phyloP scores from a whole-genome alignment of 352 stramenopile species.

The Pythium pyrilobum region DNA sequence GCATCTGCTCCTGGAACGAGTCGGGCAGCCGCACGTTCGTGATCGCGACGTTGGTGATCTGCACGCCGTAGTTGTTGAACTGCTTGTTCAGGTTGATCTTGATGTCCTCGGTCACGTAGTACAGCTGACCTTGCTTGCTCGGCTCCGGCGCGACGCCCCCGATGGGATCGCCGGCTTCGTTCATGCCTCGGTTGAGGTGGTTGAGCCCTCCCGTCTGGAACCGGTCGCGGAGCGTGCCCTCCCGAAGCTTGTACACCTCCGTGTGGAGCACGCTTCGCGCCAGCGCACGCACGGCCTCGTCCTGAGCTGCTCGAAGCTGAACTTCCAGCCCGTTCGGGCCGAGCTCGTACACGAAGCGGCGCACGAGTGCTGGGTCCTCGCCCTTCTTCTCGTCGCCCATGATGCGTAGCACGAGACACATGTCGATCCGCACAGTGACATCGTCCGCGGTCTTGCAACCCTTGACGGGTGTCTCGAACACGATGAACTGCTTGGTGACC shows the following conservation, averaged over 20 bases:
- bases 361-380: conserved; percentile 80
- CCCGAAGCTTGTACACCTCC: conserved; percentile 79
- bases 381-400: conserved; percentile 80
- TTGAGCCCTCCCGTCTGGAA: conserved; percentile 54
- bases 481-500: conserved; percentile 86
- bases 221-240: conserved; percentile 61
- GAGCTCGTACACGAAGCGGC: conserved; percentile 87
- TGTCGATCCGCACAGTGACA: conserved; percentile 83
- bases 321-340: conserved; percentile 78
- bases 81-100: conserved; percentile 61
- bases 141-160: conserved; percentile 12
- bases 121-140: conserved; percentile 18
- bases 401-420: conserved; percentile 86
- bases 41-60: conserved; percentile 65
- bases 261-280: conserved; percentile 85
- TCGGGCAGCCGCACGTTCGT: conserved; percentile 58
- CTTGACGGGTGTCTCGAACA: conserved; percentile 86
- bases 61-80: conserved; percentile 69
- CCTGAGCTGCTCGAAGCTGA: conserved; percentile 76
- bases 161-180: conserved; percentile 12
- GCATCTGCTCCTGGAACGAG: conserved; percentile 61
- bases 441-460: conserved; percentile 88
- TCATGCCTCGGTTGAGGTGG: conserved; percentile 11
- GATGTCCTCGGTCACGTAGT: conserved; percentile 61
- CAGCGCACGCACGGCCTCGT: conserved; percentile 74